Percentiles rank a stretch among this genome's conserved stretches.
phyloP scores from a whole-genome alignment of 331 rosid species.

The Prunus yedoensis region DNA sequence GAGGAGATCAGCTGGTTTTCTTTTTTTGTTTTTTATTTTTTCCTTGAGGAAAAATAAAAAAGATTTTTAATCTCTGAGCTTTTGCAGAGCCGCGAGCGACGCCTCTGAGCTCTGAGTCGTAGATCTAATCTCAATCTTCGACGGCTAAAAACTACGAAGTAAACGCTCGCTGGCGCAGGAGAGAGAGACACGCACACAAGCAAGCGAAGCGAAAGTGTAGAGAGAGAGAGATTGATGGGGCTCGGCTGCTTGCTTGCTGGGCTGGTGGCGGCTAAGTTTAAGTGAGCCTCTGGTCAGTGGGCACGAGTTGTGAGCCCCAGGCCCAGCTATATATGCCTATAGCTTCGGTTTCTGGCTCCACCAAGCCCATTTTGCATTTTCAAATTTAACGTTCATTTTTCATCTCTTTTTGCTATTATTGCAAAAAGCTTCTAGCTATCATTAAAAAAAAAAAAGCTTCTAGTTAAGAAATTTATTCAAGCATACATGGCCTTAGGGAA shows the following conservation, averaged over 20 bases:
- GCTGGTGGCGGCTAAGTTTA: neutral
- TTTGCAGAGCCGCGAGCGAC: conserved; percentile 6
- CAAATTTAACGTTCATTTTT: conserved; percentile 1
- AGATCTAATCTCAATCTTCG: conserved; percentile 1
- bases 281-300: too few species aligned
- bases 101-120: neutral
- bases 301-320: too few species aligned
- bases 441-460: too few species aligned
- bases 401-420: too few species aligned
- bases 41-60: too few species aligned
- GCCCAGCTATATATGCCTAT: too few species aligned
- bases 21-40: too few species aligned
- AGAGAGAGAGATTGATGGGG: neutral
- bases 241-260: neutral
- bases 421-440: too few species aligned
- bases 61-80: neutral
- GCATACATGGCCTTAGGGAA: too few species aligned
- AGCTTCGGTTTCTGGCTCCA: neutral
- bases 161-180: neutral
- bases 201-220: too few species aligned
- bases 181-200: too few species aligned
- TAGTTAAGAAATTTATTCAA: too few species aligned
- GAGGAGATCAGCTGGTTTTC: conserved; percentile 13
- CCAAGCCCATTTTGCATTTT: neutral
- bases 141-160: neutral